Percentiles rank a stretch among this genome's conserved stretches.
These are phyloP conservation scores for Acacia melanoxylon DNA, from an alignment of 306 rosid species.

Conservation along the genomic window DNA sequence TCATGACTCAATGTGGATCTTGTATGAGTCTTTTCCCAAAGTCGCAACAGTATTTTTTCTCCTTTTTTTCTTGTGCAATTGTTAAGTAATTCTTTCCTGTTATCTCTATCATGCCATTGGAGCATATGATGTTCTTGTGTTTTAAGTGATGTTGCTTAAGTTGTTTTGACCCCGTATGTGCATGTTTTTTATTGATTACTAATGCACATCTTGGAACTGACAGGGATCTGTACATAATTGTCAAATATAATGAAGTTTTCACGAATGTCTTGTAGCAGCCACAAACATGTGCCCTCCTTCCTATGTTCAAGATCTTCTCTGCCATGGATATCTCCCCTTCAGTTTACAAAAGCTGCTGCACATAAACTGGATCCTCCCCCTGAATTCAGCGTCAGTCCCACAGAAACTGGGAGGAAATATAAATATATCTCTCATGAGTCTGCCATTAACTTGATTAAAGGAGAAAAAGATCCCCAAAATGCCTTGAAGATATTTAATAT, in stretches of 20 bases:
- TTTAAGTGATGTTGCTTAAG: background rate
- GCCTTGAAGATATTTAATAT: conserved; percentile 76
- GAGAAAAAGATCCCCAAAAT: conserved; percentile 78
- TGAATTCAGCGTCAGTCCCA: conserved; percentile 6
- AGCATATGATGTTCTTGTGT: background rate
- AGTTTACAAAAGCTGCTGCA: conserved; percentile 42
- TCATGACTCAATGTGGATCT: background rate
- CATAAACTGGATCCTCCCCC: conserved; percentile 55
- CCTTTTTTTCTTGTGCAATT: background rate
- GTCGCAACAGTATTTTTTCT: background rate
- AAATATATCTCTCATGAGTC: conserved; percentile 61
- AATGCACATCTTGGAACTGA: conserved; percentile 16
- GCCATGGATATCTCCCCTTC: conserved; percentile 74
- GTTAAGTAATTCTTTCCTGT: background rate
- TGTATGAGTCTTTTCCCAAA: background rate
- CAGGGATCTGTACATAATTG: conserved; percentile 15
- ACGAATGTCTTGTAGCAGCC: conserved; percentile 24
- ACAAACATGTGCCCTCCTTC: conserved; percentile 30
- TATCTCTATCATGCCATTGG: background rate
- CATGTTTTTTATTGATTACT: background rate
- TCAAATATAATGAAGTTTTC: conserved; percentile 45
- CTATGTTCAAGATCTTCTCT: conserved; percentile 37
- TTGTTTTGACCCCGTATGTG: background rate
- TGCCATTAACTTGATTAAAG: conserved; percentile 65
- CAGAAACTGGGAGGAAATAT: conserved; percentile 41